Conservation (phyloP, 2,329 filamentous ascomycete genomes). For the Penicillium sp. region DNA sequence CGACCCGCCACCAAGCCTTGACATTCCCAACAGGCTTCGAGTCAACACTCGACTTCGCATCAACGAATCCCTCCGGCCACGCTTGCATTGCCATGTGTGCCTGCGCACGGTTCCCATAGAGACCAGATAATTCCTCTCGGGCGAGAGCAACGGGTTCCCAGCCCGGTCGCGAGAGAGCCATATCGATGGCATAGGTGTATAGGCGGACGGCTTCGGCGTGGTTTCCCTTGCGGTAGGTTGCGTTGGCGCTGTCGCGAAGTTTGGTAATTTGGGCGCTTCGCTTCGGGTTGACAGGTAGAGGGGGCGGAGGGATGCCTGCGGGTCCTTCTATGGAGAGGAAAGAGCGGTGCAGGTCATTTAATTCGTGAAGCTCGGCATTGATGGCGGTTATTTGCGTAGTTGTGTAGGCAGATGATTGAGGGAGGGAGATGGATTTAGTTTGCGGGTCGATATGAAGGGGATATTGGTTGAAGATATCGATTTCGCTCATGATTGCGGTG, state of each 20-base stretch:
- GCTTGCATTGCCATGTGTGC: slow-evolving; percentile 74
- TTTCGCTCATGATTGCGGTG: slow-evolving; percentile 26
- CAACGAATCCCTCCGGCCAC: slow-evolving; percentile 83
- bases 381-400: slow-evolving; percentile 51
- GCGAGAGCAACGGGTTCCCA: slow-evolving; percentile 88
- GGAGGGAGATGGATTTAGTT: slow-evolving; percentile 68
- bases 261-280: slow-evolving; percentile 84
- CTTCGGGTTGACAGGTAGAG: slow-evolving; percentile 89
- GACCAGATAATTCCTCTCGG: slow-evolving; percentile 74
- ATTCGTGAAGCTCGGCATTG: slow-evolving; percentile 63
- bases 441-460: slow-evolving; percentile 78
- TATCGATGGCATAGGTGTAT: slow-evolving; percentile 83
- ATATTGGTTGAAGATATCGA: slow-evolving; percentile 68
- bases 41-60: slow-evolving; percentile 86
- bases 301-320: slow-evolving; percentile 74
- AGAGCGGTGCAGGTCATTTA: slow-evolving; percentile 74
- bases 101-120: slow-evolving; percentile 87
- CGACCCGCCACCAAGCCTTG: slow-evolving; percentile 92
- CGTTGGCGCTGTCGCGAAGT: slow-evolving; percentile 83
- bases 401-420: slow-evolving; percentile 45
- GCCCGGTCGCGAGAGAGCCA: slow-evolving; percentile 75
- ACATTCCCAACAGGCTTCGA: slow-evolving; percentile 81
- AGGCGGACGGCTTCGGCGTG: slow-evolving; percentile 73
- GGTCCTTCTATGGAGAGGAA: slow-evolving; percentile 65
- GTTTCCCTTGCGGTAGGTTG: slow-evolving; percentile 73